These are phyloP conservation scores for Globisporangium viniferum DNA, from an alignment of 352 stramenopile species.

Conservation along the genomic window DNA sequence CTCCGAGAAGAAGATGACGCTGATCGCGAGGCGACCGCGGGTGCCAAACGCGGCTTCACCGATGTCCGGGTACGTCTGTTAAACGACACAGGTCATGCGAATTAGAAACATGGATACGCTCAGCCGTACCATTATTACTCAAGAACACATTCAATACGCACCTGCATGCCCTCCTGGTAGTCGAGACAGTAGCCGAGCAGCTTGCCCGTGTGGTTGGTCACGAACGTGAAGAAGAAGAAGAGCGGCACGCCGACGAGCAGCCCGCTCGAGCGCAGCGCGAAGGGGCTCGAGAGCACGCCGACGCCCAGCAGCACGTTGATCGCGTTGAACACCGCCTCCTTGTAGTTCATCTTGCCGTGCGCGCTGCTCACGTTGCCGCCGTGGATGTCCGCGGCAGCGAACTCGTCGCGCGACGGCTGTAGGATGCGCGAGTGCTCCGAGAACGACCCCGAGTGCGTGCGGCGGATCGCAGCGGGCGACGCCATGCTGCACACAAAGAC, in stretches of 20 bases:
- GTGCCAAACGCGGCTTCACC: slow-evolving; percentile 79
- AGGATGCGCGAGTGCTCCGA: slow-evolving; percentile 41
- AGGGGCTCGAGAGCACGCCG: slow-evolving; percentile 80
- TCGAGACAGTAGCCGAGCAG: slow-evolving; percentile 76
- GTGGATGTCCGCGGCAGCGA: not conserved
- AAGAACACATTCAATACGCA: slow-evolving; percentile 13
- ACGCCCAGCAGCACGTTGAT: slow-evolving; percentile 87
- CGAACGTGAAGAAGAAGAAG: slow-evolving; percentile 81
- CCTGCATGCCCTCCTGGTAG: slow-evolving; percentile 79
- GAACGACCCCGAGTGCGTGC: slow-evolving; percentile 38
- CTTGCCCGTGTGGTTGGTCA: slow-evolving; percentile 86
- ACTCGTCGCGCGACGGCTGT: slow-evolving; percentile 16
- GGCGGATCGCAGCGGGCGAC: slow-evolving; percentile 41
- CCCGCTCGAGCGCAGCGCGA: slow-evolving; percentile 74
- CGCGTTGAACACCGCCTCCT: slow-evolving; percentile 76
- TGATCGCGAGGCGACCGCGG: slow-evolving; percentile 63
- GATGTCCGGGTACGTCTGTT: slow-evolving; percentile 77
- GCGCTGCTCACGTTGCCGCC: slow-evolving; percentile 9
- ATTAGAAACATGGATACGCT: not conserved
- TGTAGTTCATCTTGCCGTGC: slow-evolving; percentile 64
- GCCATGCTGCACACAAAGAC: slow-evolving; percentile 34
- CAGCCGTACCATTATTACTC: not conserved
- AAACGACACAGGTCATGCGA: not conserved
- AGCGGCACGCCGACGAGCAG: slow-evolving; percentile 67
- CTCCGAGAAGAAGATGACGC: slow-evolving; percentile 79